Evolutionary conservation across 805 yeast genomes (phyloP).

Genomic region (Vanderwaltozyma verrucispora): DNA sequence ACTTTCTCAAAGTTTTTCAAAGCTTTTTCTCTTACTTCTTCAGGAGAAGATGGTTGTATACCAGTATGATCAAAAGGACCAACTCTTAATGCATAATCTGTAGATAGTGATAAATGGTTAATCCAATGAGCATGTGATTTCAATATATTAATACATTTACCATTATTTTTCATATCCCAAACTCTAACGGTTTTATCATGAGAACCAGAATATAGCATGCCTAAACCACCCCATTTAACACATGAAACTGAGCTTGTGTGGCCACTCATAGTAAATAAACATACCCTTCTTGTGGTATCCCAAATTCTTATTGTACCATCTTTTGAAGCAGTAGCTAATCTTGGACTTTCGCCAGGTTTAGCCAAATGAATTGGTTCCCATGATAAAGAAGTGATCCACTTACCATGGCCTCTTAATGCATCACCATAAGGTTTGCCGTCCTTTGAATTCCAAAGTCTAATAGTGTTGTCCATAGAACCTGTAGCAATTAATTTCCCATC

Average conservation of each 20-base stretch:
- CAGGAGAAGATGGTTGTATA: conserved; percentile 32
- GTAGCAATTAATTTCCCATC: conserved; percentile 88
- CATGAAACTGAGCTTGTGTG: conserved; percentile 86
- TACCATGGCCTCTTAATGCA: conserved; percentile 69
- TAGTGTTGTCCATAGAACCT: conserved; percentile 88
- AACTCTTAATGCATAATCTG: conserved; percentile 76
- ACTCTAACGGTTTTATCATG: conserved; percentile 90
- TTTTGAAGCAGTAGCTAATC: conserved; percentile 80
- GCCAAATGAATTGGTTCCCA: conserved; percentile 94
- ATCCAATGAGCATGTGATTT: conserved; percentile 97
- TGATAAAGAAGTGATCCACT: conserved; percentile 79
- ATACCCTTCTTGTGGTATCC: conserved; percentile 66
- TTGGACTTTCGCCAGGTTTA: conserved; percentile 50
- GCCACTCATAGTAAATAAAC: conserved; percentile 67
- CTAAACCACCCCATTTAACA: conserved; percentile 94
- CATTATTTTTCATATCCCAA: conserved; percentile 72
- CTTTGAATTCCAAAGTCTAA: conserved; percentile 76
- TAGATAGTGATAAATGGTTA: conserved; percentile 82
- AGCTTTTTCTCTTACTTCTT: conserved; percentile 40
- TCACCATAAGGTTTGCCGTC: conserved; percentile 67
- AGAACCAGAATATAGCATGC: conserved; percentile 75
- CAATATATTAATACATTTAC: conserved; percentile 67
- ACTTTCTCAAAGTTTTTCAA: conserved; percentile 45
- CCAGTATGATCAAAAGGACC: conserved; percentile 83
- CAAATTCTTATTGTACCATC: conserved; percentile 85